A percentile compares a stretch with the other conserved stretches of the same genome.
These are phyloP conservation scores for Lepiota subincarnata DNA, from an alignment of 768 basidiomycete species.

Conservation along the genomic window DNA sequence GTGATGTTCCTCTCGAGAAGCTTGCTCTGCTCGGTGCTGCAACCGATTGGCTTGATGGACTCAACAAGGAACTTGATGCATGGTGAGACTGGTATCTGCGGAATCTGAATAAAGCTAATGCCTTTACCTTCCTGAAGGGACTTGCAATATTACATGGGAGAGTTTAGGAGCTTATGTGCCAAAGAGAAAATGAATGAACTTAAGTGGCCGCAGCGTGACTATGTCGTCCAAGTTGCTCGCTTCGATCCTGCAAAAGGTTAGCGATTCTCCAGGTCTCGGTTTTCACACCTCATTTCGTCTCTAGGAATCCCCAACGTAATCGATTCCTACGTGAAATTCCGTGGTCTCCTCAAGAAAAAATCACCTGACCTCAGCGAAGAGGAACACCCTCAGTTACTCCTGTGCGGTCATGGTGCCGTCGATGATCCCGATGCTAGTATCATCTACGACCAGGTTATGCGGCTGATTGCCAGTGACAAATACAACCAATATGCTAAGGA, in stretches of 20 bases:
- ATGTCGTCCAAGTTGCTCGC: conserved; percentile 88
- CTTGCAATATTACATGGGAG: conserved; percentile 85
- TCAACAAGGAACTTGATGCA: conserved; percentile 81
- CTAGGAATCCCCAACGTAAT: conserved; percentile 80
- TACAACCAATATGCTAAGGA: conserved; percentile 55
- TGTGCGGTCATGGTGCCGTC: conserved; percentile 90
- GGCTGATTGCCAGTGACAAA: conserved; percentile 47
- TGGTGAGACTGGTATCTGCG: conserved; percentile 34
- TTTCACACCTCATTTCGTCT: background rate
- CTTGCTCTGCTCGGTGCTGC: conserved; percentile 76
- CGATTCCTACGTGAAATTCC: conserved; percentile 84
- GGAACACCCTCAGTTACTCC: conserved; percentile 68
- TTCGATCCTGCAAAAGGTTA: conserved; percentile 76
- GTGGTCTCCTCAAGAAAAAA: conserved; percentile 51
- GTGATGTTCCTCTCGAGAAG: conserved; percentile 70
- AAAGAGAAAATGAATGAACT: conserved; percentile 82
- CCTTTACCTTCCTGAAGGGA: conserved; percentile 38
- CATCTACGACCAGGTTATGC: conserved; percentile 78
- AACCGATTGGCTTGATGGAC: conserved; percentile 90
- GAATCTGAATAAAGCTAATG: background rate
- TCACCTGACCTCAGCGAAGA: conserved; percentile 39
- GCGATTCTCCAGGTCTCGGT: background rate
- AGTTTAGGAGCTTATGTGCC: conserved; percentile 71
- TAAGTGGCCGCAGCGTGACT: conserved; percentile 76
- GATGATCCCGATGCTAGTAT: conserved; percentile 95